Percentiles rank a stretch among this genome's conserved stretches.
Evolutionary conservation across 1,284 basidiomycete species (phyloP).

Genomic region (Blastosporella zonata): DNA sequence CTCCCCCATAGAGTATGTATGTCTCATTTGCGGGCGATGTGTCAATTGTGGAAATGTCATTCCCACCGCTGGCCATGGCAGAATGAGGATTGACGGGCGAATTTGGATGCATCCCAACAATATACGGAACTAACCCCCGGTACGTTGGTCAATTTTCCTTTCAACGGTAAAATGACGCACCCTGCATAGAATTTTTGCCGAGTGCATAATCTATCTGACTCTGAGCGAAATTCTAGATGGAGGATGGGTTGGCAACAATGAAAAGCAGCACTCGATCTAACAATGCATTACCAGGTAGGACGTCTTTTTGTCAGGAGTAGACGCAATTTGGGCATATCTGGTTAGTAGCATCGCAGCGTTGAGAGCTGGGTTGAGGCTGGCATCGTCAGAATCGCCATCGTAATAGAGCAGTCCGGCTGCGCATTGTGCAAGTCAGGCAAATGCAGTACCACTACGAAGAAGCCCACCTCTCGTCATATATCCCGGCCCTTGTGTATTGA

Average conservation of each 20-base stretch:
- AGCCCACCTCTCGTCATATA: constrained; percentile 35
- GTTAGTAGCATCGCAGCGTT: constrained; percentile 82
- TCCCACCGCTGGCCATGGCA: constrained; percentile 81
- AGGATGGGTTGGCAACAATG: constrained; percentile 1
- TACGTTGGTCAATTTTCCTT: background rate
- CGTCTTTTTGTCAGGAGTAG: constrained; percentile 52
- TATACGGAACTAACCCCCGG: constrained; percentile 55
- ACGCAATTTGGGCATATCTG: constrained; percentile 74
- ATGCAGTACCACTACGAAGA: background rate
- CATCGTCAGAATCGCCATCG: constrained; percentile 73
- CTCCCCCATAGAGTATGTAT: constrained; percentile 81
- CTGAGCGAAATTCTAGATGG: constrained; percentile 60
- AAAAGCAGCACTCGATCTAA: background rate
- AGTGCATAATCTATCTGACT: constrained; percentile 79
- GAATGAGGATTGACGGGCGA: constrained; percentile 88
- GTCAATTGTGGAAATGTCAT: constrained; percentile 67
- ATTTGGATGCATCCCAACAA: constrained; percentile 87
- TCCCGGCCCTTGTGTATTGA: constrained; percentile 55
- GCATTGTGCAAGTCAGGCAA: constrained; percentile 8
- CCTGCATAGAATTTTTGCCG: constrained; percentile 85
- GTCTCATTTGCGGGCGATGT: constrained; percentile 67
- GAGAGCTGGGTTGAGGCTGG: constrained; percentile 82
- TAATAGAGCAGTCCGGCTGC: constrained; percentile 79
- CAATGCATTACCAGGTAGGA: constrained; percentile 61
- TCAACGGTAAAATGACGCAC: constrained; percentile 32